Evolutionary conservation across 805 yeast genomes (phyloP).

Genomic region (Saitoella complicata): DNA sequence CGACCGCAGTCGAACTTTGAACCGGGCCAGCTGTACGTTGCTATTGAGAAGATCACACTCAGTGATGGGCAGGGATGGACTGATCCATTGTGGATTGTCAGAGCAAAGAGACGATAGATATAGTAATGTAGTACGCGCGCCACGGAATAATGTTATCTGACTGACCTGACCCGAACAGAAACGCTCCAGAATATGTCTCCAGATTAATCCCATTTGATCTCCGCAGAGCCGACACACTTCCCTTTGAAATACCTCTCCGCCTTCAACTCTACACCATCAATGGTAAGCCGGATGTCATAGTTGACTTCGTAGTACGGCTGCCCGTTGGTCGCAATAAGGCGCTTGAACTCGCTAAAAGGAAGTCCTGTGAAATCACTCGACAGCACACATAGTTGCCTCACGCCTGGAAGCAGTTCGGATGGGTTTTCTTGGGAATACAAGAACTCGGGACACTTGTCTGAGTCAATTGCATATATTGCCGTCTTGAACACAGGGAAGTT

Average conservation of each 20-base stretch:
- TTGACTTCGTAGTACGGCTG: constrained; percentile 4
- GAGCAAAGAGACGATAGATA: no score
- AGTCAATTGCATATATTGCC: constrained; percentile 5
- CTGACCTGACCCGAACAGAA: no score
- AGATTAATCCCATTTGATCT: no score
- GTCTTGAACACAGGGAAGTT: constrained; percentile 5
- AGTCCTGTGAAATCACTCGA: constrained; percentile 5
- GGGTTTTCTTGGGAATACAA: neutral
- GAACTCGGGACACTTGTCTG: constrained; percentile 7
- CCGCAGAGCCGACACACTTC: constrained; percentile 6
- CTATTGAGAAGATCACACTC: no score
- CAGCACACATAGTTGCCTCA: constrained; percentile 4
- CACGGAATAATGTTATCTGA: no score
- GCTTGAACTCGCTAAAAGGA: neutral
- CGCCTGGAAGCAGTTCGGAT: neutral
- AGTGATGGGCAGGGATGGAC: no score
- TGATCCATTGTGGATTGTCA: no score
- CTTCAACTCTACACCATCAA: constrained; percentile 11
- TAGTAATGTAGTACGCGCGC: no score
- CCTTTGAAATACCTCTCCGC: constrained; percentile 7
- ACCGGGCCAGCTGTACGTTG: no score
- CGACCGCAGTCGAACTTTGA: no score
- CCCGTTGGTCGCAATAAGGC: neutral
- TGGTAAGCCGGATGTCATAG: constrained; percentile 5
- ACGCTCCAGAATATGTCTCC: no score